Percentiles rank a stretch among this genome's conserved stretches.
Evolutionary conservation across 192 early-diverging fungal genomes (phyloP).

Genomic region (Spinellus fusiger): DNA sequence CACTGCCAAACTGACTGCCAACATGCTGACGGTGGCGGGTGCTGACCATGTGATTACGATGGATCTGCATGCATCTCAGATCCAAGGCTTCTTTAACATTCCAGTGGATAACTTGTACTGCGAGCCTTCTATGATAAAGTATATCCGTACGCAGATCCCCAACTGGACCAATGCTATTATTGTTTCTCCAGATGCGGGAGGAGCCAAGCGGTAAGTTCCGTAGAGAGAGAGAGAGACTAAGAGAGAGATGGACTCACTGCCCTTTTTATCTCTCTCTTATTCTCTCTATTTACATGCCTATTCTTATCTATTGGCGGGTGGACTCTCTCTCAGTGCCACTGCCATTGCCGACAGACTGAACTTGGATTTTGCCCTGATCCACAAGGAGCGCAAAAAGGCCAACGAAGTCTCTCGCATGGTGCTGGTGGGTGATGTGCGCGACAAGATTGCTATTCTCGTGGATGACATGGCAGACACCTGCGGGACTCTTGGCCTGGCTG

Average conservation of each 20-base stretch:
- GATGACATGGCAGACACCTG: constrained; percentile 98
- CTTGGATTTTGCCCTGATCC: constrained; percentile 93
- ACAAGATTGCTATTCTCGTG: constrained; percentile 85
- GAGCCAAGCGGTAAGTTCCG: constrained; percentile 71
- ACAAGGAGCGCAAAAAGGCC: constrained; percentile 92
- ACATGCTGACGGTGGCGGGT: constrained; percentile 90
- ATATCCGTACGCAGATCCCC: constrained; percentile 72
- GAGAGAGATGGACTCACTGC: neutral
- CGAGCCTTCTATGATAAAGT: constrained; percentile 82
- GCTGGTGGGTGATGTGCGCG: constrained; percentile 89
- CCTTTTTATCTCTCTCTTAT: neutral
- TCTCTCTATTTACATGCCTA: no score
- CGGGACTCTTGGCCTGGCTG: constrained; percentile 82
- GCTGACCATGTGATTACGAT: constrained; percentile 98
- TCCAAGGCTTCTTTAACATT: constrained; percentile 93
- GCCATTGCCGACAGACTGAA: constrained; percentile 88
- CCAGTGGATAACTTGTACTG: constrained; percentile 93
- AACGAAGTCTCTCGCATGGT: constrained; percentile 88
- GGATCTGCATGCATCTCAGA: constrained; percentile 91
- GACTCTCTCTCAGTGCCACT: no score
- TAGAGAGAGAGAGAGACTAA: neutral
- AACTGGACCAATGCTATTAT: constrained; percentile 70
- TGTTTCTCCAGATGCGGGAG: constrained; percentile 92
- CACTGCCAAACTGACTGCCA: constrained; percentile 91
- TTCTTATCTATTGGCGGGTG: neutral